phyloP scores from a whole-genome alignment of 257 asterid species.

The Penstemon barbatus region DNA sequence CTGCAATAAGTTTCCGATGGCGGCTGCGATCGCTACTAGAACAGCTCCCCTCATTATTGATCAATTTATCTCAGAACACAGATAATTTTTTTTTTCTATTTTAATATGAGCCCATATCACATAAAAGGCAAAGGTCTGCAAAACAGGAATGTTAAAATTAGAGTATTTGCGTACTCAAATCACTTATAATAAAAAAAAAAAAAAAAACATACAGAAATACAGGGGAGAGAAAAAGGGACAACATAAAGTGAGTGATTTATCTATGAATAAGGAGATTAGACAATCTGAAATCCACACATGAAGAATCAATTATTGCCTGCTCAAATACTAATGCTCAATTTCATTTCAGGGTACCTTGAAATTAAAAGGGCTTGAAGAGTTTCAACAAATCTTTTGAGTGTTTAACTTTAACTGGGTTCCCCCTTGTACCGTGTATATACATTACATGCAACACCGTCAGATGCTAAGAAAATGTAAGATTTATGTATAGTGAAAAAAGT shows the following conservation, averaged over 20 bases:
- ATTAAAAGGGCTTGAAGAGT: slow-evolving; percentile 26
- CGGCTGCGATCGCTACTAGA: slow-evolving; percentile 78
- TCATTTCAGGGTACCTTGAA: slow-evolving; percentile 27
- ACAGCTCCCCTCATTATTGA: slow-evolving; percentile 80
- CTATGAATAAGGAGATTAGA: background rate
- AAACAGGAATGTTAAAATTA: too few relatives aligned
- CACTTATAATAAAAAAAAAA: background rate
- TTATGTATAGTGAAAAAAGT: background rate
- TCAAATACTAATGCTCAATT: too few relatives aligned
- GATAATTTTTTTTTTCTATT: background rate
- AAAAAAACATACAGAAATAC: too few relatives aligned
- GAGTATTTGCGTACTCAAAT: slow-evolving; percentile 14
- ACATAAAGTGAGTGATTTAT: background rate
- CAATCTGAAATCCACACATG: slow-evolving; percentile 15
- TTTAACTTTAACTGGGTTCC: background rate
- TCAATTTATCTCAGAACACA: background rate
- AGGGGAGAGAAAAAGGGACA: too few relatives aligned
- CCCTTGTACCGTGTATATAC: slow-evolving; percentile 5
- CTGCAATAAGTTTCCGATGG: slow-evolving; percentile 87
- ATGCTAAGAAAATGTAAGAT: slow-evolving; percentile 24
- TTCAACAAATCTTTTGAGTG: slow-evolving; percentile 3
- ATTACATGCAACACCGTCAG: slow-evolving; percentile 32
- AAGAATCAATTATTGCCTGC: background rate
- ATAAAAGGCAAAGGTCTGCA: slow-evolving; percentile 4
- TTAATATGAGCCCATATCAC: background rate